A percentile compares a stretch with the other conserved stretches of the same genome.
These are phyloP conservation scores for Pyrenophora tritici-repentis DNA, from an alignment of 2,329 filamentous ascomycete species.

Conservation along the genomic window DNA sequence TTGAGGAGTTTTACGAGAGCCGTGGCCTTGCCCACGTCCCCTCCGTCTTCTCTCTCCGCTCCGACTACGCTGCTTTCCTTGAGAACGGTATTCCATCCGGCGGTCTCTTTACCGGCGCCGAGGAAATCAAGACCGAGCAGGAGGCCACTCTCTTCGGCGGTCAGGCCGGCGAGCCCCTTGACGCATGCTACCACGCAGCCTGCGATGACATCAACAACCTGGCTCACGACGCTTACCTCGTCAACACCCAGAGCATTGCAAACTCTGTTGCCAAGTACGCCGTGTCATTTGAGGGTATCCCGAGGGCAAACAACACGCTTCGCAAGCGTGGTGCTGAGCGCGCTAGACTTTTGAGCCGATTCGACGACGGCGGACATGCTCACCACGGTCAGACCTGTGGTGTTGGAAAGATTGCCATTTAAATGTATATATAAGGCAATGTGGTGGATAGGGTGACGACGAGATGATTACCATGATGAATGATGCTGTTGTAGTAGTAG, in stretches of 20 bases:
- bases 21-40: slow-evolving; percentile 40
- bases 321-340: slow-evolving; percentile 39
- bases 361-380: slow-evolving; percentile 34
- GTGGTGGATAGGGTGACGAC: background rate
- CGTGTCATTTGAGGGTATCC: slow-evolving; percentile 44
- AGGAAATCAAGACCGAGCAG: slow-evolving; percentile 47
- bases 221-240: slow-evolving; percentile 42
- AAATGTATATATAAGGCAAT: slow-evolving; percentile 1
- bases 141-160: slow-evolving; percentile 47
- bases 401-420: slow-evolving; percentile 24
- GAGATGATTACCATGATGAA: slow-evolving; percentile 2
- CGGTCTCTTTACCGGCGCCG: slow-evolving; percentile 50
- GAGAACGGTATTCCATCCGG: slow-evolving; percentile 48
- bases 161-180: slow-evolving; percentile 44
- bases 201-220: slow-evolving; percentile 48
- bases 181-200: slow-evolving; percentile 46
- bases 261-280: slow-evolving; percentile 48
- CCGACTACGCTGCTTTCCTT: slow-evolving; percentile 50
- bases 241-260: slow-evolving; percentile 48
- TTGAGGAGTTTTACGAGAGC: slow-evolving; percentile 44
- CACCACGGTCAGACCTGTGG: slow-evolving; percentile 36
- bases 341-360: slow-evolving; percentile 25
- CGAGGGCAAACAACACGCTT: slow-evolving; percentile 31
- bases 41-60: slow-evolving; percentile 46
- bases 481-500: background rate